These are phyloP conservation scores for Ascoidea tarda DNA, from an alignment of 805 yeast species.

Conservation along the genomic window DNA sequence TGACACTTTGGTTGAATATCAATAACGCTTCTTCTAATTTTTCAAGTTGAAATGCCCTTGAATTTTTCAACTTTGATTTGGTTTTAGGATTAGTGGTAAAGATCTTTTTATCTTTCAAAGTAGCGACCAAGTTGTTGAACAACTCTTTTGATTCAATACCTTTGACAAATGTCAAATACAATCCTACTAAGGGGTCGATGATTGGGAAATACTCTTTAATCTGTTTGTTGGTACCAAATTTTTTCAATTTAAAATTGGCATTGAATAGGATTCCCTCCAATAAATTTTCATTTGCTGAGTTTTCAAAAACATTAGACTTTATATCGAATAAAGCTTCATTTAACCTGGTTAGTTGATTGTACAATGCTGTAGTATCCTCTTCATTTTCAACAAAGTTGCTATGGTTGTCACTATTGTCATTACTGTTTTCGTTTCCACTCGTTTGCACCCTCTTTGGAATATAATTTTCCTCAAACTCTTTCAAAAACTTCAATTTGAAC, in stretches of 20 bases:
- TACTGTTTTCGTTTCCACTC: conserved; percentile 53
- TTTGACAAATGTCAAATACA: neutral
- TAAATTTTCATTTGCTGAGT: conserved; percentile 43
- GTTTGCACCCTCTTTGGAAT: conserved; percentile 41
- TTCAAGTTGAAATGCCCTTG: neutral
- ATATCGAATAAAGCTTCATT: neutral
- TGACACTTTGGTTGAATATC: neutral
- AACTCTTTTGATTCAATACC: neutral
- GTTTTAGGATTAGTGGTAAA: no score
- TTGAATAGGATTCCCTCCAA: conserved; percentile 54
- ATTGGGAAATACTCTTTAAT: conserved; percentile 1
- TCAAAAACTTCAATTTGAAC: conserved; percentile 32
- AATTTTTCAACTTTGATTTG: neutral
- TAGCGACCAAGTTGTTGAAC: neutral
- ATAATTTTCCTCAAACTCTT: conserved; percentile 45
- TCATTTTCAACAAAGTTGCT: conserved; percentile 1
- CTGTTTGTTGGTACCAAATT: conserved; percentile 31
- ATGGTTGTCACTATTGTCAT: conserved; percentile 59
- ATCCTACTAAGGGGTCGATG: conserved; percentile 3
- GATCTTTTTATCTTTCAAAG: no score
- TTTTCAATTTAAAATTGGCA: conserved; percentile 52
- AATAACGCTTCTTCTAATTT: neutral
- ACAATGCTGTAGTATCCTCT: neutral
- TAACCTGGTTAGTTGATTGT: neutral
- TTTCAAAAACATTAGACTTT: conserved; percentile 17